Evolutionary conservation across 129 eudicot genomes (phyloP), one percentile per base, ranked within the genome.

Genomic region (Tagetes erecta): DNA sequence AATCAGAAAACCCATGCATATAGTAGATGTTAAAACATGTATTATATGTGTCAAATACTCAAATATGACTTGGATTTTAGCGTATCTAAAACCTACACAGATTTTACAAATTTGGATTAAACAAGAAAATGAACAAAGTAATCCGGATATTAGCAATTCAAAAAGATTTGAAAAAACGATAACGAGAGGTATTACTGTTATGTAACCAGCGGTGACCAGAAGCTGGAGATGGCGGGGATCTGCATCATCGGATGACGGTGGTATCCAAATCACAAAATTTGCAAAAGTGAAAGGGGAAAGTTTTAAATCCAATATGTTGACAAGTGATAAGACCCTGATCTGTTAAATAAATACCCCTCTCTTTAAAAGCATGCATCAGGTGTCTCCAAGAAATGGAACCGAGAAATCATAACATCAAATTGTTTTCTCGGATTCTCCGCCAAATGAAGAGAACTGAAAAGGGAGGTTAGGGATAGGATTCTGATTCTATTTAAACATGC

Each of bases 191-290:
- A 34, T 3, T 51, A 70, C 60, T 13, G 44, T 35, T 34, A 49
- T 47, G 59, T 31, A 46, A 68, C 73, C 60, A 7, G 44, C 45
- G 14, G 13, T 10, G 5, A 47, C 33, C 41, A 49, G 44, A 5
- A 36, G 46, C 39, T 8, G 41, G 40, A 27, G 46, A 49, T 13
- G 31, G 33, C 58, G 14, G 30, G 33, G 20, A 33, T 2, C 44
- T 1, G n/a, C 6, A 6, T 5, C 8, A 4, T 8, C 42, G 35
- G 45, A 34, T 20, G 11, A 49, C 46, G 47, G 34, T 31, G 40
- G 60, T 68, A 68, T 68, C 60, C 59, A 68, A 68, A 68, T 68
- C 60, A 2, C 59, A 47, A 47, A 35, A 46, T 44, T 50, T 8
- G 45, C 60, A 7, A 35, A 14, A 44, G 34, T 50, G 42, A 34